These are phyloP conservation scores for Phyllosticta ampelicida DNA, from an alignment of 2,329 filamentous ascomycete genomes.

Conservation along the genomic window DNA sequence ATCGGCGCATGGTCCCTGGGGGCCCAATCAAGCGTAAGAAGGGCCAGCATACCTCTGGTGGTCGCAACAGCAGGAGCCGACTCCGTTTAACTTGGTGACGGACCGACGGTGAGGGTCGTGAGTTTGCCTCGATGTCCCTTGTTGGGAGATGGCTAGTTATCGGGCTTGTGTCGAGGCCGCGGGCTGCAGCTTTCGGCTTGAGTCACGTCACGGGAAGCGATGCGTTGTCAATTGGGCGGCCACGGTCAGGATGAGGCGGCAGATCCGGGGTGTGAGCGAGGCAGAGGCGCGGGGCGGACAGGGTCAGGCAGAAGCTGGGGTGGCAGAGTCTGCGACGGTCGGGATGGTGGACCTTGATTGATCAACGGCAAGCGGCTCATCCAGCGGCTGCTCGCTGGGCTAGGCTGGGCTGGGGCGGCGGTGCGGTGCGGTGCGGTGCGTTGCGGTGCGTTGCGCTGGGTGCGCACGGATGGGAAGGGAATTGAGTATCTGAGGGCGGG, in stretches of 20 bases:
- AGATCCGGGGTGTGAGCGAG: conserved; percentile 14
- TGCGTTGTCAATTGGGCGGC: conserved; percentile 31
- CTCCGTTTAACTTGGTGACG: conserved; percentile 7
- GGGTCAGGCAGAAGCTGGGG: conserved; percentile 14
- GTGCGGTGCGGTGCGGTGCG: conserved; percentile 4
- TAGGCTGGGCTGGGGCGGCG: conserved; percentile 1
- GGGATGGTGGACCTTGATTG: conserved; percentile 1
- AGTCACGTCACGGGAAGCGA: conserved; percentile 28
- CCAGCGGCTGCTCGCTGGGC: not conserved
- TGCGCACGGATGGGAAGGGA: not conserved
- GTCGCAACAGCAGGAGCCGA: conserved; percentile 13
- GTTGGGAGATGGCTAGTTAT: conserved; percentile 25
- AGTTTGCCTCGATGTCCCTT: conserved; percentile 18
- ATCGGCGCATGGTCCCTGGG: conserved; percentile 19
- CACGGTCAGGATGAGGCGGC: conserved; percentile 28
- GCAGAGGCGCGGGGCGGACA: conserved; percentile 19
- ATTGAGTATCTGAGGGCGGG: not conserved
- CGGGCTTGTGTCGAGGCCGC: conserved; percentile 20
- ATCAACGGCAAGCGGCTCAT: not conserved
- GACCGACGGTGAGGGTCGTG: conserved; percentile 15
- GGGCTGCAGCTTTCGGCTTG: conserved; percentile 19
- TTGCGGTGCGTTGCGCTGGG: not conserved
- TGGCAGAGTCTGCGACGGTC: not conserved
- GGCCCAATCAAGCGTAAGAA: conserved; percentile 19
- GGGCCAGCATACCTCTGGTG: conserved; percentile 14